Conservation (phyloP, 2,329 filamentous ascomycete species). For the Cladorrhinum sp. region DNA sequence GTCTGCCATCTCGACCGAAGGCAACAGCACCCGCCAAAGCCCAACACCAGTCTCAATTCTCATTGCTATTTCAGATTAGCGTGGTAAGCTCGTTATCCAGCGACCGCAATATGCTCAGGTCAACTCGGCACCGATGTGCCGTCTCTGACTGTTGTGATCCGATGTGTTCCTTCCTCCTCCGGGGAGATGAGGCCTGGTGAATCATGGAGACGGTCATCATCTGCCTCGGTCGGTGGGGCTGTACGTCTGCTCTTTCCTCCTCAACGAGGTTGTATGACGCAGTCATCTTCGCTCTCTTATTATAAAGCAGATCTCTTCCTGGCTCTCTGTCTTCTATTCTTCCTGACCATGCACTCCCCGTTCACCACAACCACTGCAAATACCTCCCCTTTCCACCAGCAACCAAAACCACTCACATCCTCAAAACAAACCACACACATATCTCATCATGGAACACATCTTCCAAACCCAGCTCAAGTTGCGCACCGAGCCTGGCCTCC, state of each 20-base stretch:
- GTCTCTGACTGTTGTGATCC: neutral
- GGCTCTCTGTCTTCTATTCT: conserved; percentile 1
- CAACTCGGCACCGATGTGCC: neutral
- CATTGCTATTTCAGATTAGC: too few species aligned
- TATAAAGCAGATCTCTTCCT: conserved; percentile 1
- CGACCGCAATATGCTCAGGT: neutral
- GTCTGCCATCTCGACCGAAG: neutral
- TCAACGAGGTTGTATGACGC: neutral
- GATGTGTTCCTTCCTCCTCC: neutral
- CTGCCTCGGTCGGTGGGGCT: neutral
- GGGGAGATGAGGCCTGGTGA: neutral
- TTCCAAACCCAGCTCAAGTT: conserved; percentile 36
- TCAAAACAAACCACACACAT: neutral
- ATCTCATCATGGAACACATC: conserved; percentile 33
- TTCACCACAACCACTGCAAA: neutral
- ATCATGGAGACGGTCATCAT: neutral
- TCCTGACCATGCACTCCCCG: conserved; percentile 11
- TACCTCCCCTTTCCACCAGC: neutral
- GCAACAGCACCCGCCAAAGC: neutral
- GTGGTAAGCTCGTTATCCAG: too few species aligned
- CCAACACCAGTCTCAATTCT: too few species aligned
- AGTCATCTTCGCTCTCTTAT: neutral
- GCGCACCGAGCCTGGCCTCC: conserved; percentile 36
- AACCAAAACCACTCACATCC: neutral
- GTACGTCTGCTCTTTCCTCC: neutral